Evolutionary conservation across 257 asterid genomes (phyloP).

Genomic region (Penstemon davidsonii): DNA sequence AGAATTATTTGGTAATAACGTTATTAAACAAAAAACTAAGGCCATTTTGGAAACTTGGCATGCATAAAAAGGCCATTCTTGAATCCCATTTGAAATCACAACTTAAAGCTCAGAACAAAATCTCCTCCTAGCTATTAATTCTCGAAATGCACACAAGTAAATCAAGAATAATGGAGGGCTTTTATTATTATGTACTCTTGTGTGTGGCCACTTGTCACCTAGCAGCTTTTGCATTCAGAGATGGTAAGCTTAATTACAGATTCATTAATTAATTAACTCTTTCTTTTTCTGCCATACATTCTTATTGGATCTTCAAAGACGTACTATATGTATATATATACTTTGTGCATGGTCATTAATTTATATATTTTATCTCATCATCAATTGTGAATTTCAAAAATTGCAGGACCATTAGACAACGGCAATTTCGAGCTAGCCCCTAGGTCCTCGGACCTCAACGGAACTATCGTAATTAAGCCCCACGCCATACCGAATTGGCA

Average conservation of each 20-base stretch:
- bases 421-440: slow-evolving; percentile 86
- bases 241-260: slow-evolving; percentile 44
- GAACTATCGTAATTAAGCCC: slow-evolving; percentile 59
- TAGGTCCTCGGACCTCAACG: slow-evolving; percentile 53
- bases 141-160: slow-evolving; percentile 18
- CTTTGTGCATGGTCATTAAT: no score
- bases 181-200: slow-evolving; percentile 33
- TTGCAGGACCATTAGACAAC: slow-evolving; percentile 69
- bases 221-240: slow-evolving; percentile 53
- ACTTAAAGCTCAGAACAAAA: background rate
- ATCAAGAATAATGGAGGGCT: slow-evolving; percentile 45
- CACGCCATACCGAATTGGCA: slow-evolving; percentile 78
- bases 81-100: slow-evolving; percentile 31
- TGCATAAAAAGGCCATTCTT: slow-evolving; percentile 60
- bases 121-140: slow-evolving; percentile 4
- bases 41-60: slow-evolving; percentile 33
- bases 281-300: no score
- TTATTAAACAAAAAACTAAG: slow-evolving; percentile 38
- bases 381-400: background rate
- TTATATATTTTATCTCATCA: no score
- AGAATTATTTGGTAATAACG: slow-evolving; percentile 29
- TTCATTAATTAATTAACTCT: no score
- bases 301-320: no score
- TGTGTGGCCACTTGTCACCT: slow-evolving; percentile 43
- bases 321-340: no score